A percentile compares a stretch with the other conserved stretches of the same genome.
phyloP scores from a whole-genome alignment of 2,329 filamentous ascomycete genomes.

The Pseudogymnoascus sp. region DNA sequence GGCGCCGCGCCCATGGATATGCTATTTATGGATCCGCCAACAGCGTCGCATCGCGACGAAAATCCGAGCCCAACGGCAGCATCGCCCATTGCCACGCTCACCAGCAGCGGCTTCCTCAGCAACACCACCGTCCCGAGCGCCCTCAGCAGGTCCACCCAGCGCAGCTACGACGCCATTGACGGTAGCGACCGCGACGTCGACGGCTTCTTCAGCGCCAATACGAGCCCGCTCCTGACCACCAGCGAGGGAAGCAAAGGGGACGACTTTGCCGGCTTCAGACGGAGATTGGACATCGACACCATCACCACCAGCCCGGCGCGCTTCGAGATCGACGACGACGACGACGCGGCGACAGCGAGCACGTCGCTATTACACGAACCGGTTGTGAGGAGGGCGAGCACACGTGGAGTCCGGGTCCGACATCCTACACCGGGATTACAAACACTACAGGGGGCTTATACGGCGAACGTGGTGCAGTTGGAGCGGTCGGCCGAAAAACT shows the following conservation, averaged over 20 bases:
- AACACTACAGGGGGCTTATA: constrained; percentile 51
- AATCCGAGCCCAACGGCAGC: background rate
- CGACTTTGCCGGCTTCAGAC: background rate
- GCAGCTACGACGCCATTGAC: constrained; percentile 3
- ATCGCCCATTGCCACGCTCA: background rate
- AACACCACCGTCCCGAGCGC: background rate
- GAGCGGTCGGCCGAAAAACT: constrained; percentile 69
- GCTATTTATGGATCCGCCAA: constrained; percentile 3
- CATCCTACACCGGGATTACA: constrained; percentile 57
- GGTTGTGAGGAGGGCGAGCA: background rate
- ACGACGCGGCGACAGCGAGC: background rate
- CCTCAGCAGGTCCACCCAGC: background rate
- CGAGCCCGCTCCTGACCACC: background rate
- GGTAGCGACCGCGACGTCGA: background rate
- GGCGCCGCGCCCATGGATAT: background rate
- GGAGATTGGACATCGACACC: constrained; percentile 1
- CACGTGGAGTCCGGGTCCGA: constrained; percentile 27
- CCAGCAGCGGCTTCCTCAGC: background rate
- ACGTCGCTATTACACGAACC: background rate
- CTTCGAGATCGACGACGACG: background rate
- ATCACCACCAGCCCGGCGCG: constrained; percentile 2
- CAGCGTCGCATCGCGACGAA: constrained; percentile 4
- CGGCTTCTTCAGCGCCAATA: background rate
- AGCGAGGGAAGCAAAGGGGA: background rate
- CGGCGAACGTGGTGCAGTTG: constrained; percentile 62